Conservation (phyloP, 2,329 filamentous ascomycete genomes). For the Daldinia sp. region DNA sequence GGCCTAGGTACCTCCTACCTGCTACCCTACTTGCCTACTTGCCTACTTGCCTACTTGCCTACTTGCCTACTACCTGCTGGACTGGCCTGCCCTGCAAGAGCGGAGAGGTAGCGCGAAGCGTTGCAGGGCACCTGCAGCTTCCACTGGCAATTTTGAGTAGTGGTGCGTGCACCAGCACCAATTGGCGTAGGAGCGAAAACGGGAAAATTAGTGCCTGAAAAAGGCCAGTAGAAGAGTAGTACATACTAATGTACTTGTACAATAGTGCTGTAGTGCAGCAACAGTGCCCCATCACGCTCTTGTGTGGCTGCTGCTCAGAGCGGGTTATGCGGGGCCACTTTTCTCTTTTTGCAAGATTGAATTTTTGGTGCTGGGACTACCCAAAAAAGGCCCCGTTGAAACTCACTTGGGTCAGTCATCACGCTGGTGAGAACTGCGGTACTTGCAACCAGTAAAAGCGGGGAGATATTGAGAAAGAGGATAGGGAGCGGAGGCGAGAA, state of each 20-base stretch:
- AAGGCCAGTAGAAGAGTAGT: slow-evolving; percentile 30
- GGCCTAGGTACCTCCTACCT: slow-evolving; percentile 32
- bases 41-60: background rate
- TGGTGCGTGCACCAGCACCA: slow-evolving; percentile 41
- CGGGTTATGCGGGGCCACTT: slow-evolving; percentile 34
- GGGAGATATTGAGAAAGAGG: slow-evolving; percentile 31
- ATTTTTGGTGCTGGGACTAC: slow-evolving; percentile 39
- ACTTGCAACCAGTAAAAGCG: slow-evolving; percentile 40
- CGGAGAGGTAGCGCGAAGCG: slow-evolving; percentile 36
- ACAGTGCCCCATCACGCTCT: slow-evolving; percentile 33
- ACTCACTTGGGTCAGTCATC: slow-evolving; percentile 31
- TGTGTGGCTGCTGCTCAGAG: slow-evolving; percentile 33
- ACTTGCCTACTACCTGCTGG: slow-evolving; percentile 11
- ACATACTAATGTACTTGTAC: slow-evolving; percentile 35
- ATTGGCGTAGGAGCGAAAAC: slow-evolving; percentile 39
- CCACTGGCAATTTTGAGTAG: slow-evolving; percentile 43
- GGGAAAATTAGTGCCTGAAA: slow-evolving; percentile 37
- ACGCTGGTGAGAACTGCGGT: slow-evolving; percentile 31
- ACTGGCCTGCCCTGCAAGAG: slow-evolving; percentile 33
- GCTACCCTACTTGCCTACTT: slow-evolving; percentile 2
- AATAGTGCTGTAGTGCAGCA: slow-evolving; percentile 39
- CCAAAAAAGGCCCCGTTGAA: slow-evolving; percentile 35
- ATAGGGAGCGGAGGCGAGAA: slow-evolving; percentile 30
- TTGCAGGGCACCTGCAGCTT: slow-evolving; percentile 43
- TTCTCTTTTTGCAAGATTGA: slow-evolving; percentile 7